Conservation (phyloP, 2,329 filamentous ascomycete species). For the Curvularia lunata region DNA sequence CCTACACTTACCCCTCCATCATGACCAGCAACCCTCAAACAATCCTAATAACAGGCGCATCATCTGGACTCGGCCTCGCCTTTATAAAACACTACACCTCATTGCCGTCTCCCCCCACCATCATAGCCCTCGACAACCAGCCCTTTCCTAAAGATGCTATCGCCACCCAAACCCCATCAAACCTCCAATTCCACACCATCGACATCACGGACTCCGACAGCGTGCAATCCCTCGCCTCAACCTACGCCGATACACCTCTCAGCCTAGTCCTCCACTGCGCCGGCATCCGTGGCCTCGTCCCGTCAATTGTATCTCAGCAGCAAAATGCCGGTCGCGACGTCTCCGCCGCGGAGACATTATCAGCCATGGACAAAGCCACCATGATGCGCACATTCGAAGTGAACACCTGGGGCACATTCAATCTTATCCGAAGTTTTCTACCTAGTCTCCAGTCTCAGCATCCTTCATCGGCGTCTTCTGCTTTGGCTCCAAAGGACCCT, state of each 20-base stretch:
- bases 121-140: constrained; percentile 32
- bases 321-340: constrained; percentile 30
- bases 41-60: constrained; percentile 89
- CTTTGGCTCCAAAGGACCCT: no score
- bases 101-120: constrained; percentile 10
- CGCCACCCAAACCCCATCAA: background rate
- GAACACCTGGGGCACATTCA: constrained; percentile 54
- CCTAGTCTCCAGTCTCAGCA: constrained; percentile 45
- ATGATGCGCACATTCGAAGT: constrained; percentile 50
- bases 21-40: constrained; percentile 54
- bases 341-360: constrained; percentile 50
- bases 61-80: constrained; percentile 84
- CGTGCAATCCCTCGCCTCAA: constrained; percentile 18
- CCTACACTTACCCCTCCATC: background rate
- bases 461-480: background rate
- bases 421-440: constrained; percentile 47
- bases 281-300: constrained; percentile 54
- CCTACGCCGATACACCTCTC: constrained; percentile 35
- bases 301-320: constrained; percentile 24
- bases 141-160: constrained; percentile 7
- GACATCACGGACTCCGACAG: constrained; percentile 17
- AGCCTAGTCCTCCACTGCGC: constrained; percentile 54
- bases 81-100: constrained; percentile 48
- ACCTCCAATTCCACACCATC: constrained; percentile 16
- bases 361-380: constrained; percentile 50